Evolutionary conservation across 106 monocot species (phyloP).

Genomic region (Alisma plantagoaquatica): DNA sequence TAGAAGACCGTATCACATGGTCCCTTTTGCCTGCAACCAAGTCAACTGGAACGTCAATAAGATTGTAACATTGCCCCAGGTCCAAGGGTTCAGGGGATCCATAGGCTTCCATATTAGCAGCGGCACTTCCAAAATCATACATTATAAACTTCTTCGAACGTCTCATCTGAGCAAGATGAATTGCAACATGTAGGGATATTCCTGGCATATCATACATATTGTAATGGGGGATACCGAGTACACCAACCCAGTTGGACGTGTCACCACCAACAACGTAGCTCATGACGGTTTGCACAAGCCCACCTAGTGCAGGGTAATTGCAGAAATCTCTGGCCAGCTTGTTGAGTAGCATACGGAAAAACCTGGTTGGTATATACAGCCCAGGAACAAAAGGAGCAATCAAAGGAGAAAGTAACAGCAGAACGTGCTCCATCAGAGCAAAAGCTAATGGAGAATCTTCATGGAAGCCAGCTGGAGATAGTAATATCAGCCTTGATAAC

Average conservation of each 20-base stretch:
- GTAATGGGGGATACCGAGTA: constrained; percentile 83
- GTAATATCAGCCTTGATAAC: constrained; percentile 62
- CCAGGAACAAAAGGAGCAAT: constrained; percentile 72
- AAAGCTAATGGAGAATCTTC: constrained; percentile 71
- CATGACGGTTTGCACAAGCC: constrained; percentile 91
- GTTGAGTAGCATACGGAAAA: constrained; percentile 95
- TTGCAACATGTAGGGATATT: constrained; percentile 63
- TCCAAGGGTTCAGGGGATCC: constrained; percentile 64
- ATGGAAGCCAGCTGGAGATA: constrained; percentile 96
- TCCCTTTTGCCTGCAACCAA: constrained; percentile 89
- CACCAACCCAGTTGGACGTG: constrained; percentile 92
- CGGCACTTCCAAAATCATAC: constrained; percentile 80
- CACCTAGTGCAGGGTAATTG: constrained; percentile 87
- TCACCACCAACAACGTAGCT: constrained; percentile 90
- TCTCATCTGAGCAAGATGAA: constrained; percentile 93
- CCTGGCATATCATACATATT: constrained; percentile 99
- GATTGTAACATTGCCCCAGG: constrained; percentile 55
- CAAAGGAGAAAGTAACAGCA: constrained; percentile 63
- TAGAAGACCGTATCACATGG: constrained; percentile 67
- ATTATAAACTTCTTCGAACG: constrained; percentile 61
- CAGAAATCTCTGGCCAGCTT: constrained; percentile 88
- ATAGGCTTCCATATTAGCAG: constrained; percentile 72
- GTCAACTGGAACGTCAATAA: constrained; percentile 84
- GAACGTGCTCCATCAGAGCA: constrained; percentile 34
- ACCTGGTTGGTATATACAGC: constrained; percentile 86